These are phyloP conservation scores for Lepraria neglecta DNA, from an alignment of 495 filamentous ascomycete species.

Conservation along the genomic window DNA sequence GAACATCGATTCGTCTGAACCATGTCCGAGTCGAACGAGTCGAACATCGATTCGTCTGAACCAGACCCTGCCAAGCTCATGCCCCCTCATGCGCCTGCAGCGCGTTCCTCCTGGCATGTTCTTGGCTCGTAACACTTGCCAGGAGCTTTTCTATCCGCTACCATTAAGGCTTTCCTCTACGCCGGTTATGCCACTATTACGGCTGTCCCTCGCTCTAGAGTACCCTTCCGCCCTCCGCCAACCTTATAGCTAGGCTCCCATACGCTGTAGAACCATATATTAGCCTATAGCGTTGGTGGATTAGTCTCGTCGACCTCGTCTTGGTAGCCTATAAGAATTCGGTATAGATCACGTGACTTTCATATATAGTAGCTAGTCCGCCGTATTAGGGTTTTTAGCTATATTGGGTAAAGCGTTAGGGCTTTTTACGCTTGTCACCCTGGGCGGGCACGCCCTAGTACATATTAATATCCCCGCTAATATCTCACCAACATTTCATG, in stretches of 20 bases:
- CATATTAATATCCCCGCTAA: neutral
- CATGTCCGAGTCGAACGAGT: too few species aligned
- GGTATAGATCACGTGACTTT: neutral
- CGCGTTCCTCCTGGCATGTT: too few species aligned
- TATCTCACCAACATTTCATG: neutral
- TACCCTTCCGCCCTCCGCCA: neutral
- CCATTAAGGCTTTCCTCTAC: neutral
- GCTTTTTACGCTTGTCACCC: too few species aligned
- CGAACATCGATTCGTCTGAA: too few species aligned
- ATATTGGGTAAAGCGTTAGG: too few species aligned
- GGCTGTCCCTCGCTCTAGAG: neutral
- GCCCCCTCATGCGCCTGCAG: too few species aligned
- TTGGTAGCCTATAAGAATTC: neutral
- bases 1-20: too few species aligned
- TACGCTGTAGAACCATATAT: neutral
- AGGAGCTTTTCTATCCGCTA: conserved; percentile 2
- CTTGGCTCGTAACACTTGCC: too few species aligned
- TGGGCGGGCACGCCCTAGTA: too few species aligned
- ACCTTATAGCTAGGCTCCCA: conserved; percentile 1
- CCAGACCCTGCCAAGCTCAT: too few species aligned
- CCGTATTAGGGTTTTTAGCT: too few species aligned
- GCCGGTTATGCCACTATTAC: neutral
- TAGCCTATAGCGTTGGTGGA: neutral
- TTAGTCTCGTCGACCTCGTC: neutral
- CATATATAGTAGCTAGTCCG: too few species aligned